A percentile compares a stretch with the other conserved stretches of the same genome.
These are phyloP conservation scores for Mucuna pruriens DNA, from an alignment of 306 rosid genomes.

Conservation along the genomic window DNA sequence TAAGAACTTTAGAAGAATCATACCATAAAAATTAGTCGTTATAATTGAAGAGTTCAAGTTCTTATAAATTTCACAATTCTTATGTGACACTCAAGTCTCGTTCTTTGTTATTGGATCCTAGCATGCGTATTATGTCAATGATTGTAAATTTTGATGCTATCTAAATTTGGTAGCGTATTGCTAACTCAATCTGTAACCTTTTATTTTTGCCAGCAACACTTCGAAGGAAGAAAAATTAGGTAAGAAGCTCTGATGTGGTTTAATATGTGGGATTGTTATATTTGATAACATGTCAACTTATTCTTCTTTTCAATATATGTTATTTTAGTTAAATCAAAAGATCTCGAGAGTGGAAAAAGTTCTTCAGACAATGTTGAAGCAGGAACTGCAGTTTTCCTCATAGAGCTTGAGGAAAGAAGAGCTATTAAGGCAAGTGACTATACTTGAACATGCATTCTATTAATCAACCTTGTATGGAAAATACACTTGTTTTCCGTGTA, in stretches of 20 bases:
- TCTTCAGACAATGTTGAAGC: slow-evolving; percentile 48
- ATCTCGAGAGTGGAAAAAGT: slow-evolving; percentile 50
- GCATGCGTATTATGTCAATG: neutral
- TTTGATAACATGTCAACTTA: slow-evolving; percentile 19
- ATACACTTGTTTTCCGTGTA: neutral
- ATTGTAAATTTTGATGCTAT: neutral
- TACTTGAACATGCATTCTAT: neutral
- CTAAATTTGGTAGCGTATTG: neutral
- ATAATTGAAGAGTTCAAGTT: neutral
- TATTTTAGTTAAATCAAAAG: slow-evolving; percentile 44
- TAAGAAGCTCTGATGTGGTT: slow-evolving; percentile 32
- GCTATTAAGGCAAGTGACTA: slow-evolving; percentile 66
- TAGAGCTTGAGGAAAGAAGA: slow-evolving; percentile 77
- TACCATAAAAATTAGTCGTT: neutral
- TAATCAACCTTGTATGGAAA: neutral
- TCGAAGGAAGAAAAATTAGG: slow-evolving; percentile 44
- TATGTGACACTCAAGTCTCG: neutral
- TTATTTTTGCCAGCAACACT: slow-evolving; percentile 44
- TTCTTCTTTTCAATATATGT: slow-evolving; percentile 18
- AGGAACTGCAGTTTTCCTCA: slow-evolving; percentile 76
- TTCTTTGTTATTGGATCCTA: neutral
- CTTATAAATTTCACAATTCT: neutral
- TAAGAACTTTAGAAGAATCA: neutral
- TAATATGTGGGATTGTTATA: neutral
- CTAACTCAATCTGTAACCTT: slow-evolving; percentile 22